Conservation (phyloP, 2,329 filamentous ascomycete genomes). For the Fusarium sp. region DNA sequence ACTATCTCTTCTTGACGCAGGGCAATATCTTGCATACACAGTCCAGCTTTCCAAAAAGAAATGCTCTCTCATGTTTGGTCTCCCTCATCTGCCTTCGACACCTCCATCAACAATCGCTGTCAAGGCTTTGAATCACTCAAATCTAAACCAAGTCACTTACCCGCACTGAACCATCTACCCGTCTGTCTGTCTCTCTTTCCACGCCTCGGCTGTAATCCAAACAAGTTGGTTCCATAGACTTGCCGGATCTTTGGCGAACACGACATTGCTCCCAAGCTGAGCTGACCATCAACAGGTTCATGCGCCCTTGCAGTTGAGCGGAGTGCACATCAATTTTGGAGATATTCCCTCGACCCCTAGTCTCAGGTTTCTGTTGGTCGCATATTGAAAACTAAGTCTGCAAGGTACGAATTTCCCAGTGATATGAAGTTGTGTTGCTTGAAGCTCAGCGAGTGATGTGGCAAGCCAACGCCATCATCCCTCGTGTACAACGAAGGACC, state of each 20-base stretch:
- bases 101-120: slow-evolving; percentile 42
- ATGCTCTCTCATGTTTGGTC: slow-evolving; percentile 50
- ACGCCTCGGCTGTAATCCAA: slow-evolving; percentile 20
- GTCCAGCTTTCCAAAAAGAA: slow-evolving; percentile 53
- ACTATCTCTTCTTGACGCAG: slow-evolving; percentile 48
- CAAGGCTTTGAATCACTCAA: slow-evolving; percentile 51
- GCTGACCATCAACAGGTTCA: slow-evolving; percentile 45
- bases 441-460: slow-evolving; percentile 10
- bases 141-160: slow-evolving; percentile 45
- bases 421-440: slow-evolving; percentile 11
- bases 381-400: slow-evolving; percentile 23
- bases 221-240: slow-evolving; percentile 26
- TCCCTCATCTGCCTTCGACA: slow-evolving; percentile 45
- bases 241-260: slow-evolving; percentile 17
- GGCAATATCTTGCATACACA: slow-evolving; percentile 53
- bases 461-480: slow-evolving; percentile 21
- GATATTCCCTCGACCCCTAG: slow-evolving; percentile 35
- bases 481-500: slow-evolving; percentile 6
- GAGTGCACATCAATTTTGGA: slow-evolving; percentile 24
- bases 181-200: slow-evolving; percentile 43
- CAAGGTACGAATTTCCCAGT: slow-evolving; percentile 35
- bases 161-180: slow-evolving; percentile 41
- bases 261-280: slow-evolving; percentile 27
- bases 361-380: slow-evolving; percentile 38
- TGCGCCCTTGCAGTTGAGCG: slow-evolving; percentile 39